Base-by-base conservation (phyloP, 495 filamentous ascomycete genomes). In the Talaromyces wortmannii region DNA sequence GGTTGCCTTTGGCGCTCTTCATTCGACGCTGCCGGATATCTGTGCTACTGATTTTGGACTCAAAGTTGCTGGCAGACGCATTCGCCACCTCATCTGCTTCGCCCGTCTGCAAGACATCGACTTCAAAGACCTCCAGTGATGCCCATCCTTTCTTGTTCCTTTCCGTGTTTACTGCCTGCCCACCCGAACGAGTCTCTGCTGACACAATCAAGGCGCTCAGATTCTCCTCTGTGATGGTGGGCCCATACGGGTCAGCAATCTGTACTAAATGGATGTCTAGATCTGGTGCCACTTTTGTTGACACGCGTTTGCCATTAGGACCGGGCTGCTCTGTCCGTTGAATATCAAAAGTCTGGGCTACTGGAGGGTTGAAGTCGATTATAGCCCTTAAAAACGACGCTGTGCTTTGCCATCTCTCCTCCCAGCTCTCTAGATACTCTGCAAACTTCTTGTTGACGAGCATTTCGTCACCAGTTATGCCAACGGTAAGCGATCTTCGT, bases 1-100 rank as follows among this genome's bases (percentile, higher is more conserved):
- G 48, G 16, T 44, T 70, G 50, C 67, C 65, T 58, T 64, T 70
- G 18, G 74, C 66, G 48, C 64, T 61, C 54, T 77, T 65, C 70
- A 70, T 71, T 52, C 70, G 69, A 11, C 71, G 76, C 47, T 77
- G 80, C 63, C 84, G 72, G 52, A 86, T 83, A 58, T 82, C 85
- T 1, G 89, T 90, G 68, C 94, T 97, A 76, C 92, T 96, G 62
- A 98, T 88, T 70, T 96, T 98, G 31, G 79, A 77, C 4, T 85
- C 81, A 64, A 92, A 96, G 48, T 66, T 67, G 33, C 83, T 79
- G 12, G 72, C 70, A 17, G 63, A 59, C 16, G 57, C 54, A 16
- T 40, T 54, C 29, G 54, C 43, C 49, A 59, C 60, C 8, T 80
- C 79, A 7, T 77, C 64, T 31, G 77, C 67, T 43, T 87, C 86